Evolutionary conservation across 1,284 basidiomycete genomes (phyloP).

Genomic region (Irpex sp.): DNA sequence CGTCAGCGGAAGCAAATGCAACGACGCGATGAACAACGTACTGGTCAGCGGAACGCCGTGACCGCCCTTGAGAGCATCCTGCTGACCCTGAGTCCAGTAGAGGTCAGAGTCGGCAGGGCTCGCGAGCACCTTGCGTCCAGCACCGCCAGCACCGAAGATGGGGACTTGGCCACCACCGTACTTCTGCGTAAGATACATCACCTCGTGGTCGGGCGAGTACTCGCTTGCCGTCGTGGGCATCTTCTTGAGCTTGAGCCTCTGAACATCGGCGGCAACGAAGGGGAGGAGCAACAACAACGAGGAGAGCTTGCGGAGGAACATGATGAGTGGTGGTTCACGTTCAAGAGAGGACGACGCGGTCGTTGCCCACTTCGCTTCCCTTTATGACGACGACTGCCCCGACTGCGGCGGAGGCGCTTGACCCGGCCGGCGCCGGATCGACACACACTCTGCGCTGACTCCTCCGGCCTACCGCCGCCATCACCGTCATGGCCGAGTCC

Average conservation of each 20-base stretch:
- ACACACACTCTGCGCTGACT: background rate
- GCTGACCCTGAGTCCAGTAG: conserved; percentile 77
- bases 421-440: conserved; percentile 3
- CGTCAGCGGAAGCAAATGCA: conserved; percentile 1
- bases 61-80: conserved; percentile 65
- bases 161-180: conserved; percentile 64
- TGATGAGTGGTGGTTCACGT: conserved; percentile 35
- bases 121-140: conserved; percentile 60
- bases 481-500: background rate
- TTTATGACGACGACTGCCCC: conserved; percentile 10
- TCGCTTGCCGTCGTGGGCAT: conserved; percentile 57
- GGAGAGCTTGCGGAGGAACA: conserved; percentile 62
- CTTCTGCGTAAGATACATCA: conserved; percentile 84
- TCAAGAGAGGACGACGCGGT: conserved; percentile 24
- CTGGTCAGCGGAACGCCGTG: conserved; percentile 90
- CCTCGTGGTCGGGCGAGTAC: conserved; percentile 58
- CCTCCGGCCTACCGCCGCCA: background rate
- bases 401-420: conserved; percentile 12
- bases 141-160: conserved; percentile 70
- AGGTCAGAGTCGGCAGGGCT: conserved; percentile 45
- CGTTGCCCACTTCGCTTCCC: conserved; percentile 3
- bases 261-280: conserved; percentile 66
- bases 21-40: conserved; percentile 39
- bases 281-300: conserved; percentile 61
- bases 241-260: conserved; percentile 88